Base-by-base conservation (phyloP, 805 yeast genomes). In the Teunomyces stri region DNA sequence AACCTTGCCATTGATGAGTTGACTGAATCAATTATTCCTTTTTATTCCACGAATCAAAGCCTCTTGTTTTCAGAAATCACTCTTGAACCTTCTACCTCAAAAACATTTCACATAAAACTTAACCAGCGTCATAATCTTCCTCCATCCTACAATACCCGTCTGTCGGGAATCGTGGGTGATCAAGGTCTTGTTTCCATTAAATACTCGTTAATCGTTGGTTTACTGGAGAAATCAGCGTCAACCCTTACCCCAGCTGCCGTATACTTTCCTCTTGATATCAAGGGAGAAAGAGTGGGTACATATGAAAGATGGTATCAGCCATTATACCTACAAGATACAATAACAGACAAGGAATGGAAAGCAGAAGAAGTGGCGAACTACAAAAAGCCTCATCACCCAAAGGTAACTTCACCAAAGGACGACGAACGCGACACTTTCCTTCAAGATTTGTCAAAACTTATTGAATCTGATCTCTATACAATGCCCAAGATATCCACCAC, bases 151-250 rank as follows among this genome's bases (percentile, higher is more conserved):
- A 72, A 72, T 51, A 53, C 70, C 6, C 56, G 59, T 12, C 74
- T 69, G 75, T 68, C 76, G 0, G 74, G 75, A 0, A 56, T 65
- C 1, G 59, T 61, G 3, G 61, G 74, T 29, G 76, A 72, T 35
- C 73, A 65, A 42, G 76, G 76, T 1, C 59, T 61, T 47, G 54
- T 69, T 1, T 67, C 74, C 44, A 65, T 72, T 6, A 58, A 59
- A 30, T 72, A 72, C 55, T 62, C 65, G 51, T 51, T 72, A 41
- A 60, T 70, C 7, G 61, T 72, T 15, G 74, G 74, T 3, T 51
- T 68, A 13, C 58, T 56, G 51, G 58, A 57, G 20, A 54, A 55
- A n/a, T 34, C 9, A 34, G 21, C 28, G 6, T 44, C 50, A 28
- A 42, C 42, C 5, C 49, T 60, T 50, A 50, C 39, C 2, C 58